phyloP scores from a whole-genome alignment of 345 rosid species.

The sweet orange (Citrus sinensis) region DNA sequence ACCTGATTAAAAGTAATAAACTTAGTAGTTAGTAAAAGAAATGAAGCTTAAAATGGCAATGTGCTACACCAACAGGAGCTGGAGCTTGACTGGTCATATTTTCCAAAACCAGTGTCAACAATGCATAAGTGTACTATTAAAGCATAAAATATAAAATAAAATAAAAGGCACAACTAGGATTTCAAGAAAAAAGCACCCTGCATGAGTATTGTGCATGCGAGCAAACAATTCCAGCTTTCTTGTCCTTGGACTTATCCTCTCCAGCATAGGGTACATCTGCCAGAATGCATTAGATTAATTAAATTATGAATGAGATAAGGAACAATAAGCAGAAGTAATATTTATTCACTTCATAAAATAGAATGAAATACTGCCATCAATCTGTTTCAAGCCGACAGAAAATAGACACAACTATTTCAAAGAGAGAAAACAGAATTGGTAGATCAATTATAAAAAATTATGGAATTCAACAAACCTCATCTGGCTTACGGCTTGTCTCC shows the following conservation, averaged over 20 bases:
- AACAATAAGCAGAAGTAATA: background rate
- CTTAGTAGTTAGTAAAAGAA: background rate
- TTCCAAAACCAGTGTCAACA: background rate
- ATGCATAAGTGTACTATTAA: background rate
- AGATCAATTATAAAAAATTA: background rate
- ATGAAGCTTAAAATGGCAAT: background rate
- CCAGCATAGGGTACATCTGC: constrained; percentile 98
- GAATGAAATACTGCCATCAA: background rate
- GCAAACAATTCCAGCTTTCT: constrained; percentile 93
- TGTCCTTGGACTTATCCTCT: constrained; percentile 95
- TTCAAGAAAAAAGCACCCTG: constrained; percentile 55
- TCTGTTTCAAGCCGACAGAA: constrained; percentile 9
- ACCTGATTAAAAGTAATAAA: constrained; percentile 34
- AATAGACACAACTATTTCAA: background rate
- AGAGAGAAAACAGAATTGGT: background rate
- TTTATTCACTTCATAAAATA: background rate
- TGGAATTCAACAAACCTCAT: constrained; percentile 64
- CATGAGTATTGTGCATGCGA: constrained; percentile 98
- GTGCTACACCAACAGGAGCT: background rate
- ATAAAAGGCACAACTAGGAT: constrained; percentile 1
- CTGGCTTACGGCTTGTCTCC: constrained; percentile 98
- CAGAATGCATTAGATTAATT: constrained; percentile 1
- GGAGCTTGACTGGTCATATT: background rate
- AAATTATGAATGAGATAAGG: background rate
- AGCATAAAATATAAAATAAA: background rate